phyloP scores from a whole-genome alignment of 1,139 yeast genomes.

The Yamadazyma sp. region DNA sequence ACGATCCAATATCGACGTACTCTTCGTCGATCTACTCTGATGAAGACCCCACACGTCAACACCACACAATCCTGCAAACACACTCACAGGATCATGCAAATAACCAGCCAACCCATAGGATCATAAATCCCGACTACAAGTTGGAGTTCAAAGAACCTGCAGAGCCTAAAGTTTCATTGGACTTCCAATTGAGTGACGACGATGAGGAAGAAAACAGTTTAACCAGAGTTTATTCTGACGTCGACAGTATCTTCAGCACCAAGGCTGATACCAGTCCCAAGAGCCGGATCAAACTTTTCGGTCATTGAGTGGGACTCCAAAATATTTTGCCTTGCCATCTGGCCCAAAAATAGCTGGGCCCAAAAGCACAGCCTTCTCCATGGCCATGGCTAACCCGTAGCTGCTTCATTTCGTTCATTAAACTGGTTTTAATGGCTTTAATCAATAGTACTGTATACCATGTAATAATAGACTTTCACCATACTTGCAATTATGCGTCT shows the following conservation, averaged over 20 bases:
- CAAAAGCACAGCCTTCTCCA: too few relatives aligned
- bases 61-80: background rate
- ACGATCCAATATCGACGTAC: constrained; percentile 4
- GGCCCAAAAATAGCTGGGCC: too few relatives aligned
- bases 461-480: constrained; percentile 5
- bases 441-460: constrained; percentile 6
- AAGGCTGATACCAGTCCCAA: constrained; percentile 11
- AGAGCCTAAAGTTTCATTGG: constrained; percentile 6
- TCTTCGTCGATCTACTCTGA: constrained; percentile 8
- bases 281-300: constrained; percentile 7
- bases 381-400: too few relatives aligned
- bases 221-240: constrained; percentile 19
- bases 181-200: constrained; percentile 10
- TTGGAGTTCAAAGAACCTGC: constrained; percentile 4
- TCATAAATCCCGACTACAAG: constrained; percentile 5
- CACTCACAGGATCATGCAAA: background rate
- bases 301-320: background rate
- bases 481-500: too few relatives aligned
- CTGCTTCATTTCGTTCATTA: background rate
- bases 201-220: constrained; percentile 13
- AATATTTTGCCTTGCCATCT: too few relatives aligned
- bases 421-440: constrained; percentile 1
- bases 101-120: background rate
- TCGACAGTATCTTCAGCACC: constrained; percentile 18
- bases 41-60: background rate